Base-by-base conservation (phyloP, 352 stramenopile species). In the Globisporangium echinulatum region DNA sequence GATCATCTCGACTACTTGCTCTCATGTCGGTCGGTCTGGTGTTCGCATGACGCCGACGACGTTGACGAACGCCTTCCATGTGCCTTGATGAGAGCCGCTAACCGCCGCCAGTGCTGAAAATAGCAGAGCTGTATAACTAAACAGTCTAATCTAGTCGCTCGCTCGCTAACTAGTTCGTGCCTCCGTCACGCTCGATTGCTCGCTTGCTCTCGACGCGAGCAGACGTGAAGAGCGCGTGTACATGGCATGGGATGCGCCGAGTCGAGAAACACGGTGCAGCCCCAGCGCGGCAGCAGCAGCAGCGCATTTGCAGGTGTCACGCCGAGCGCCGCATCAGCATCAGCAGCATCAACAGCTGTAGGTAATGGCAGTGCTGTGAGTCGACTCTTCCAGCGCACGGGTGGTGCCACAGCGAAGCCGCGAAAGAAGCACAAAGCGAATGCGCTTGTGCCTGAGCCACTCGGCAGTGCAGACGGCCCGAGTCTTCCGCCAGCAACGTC, bases 211-310 rank as follows among this genome's bases (percentile, higher is more conserved):
- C 56, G 25, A 33, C 25, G 25, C 25, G 25, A 33, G 25, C 25
- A 33, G 25, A 33, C 25, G 25, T 33, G 25, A 33, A 33, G 25
- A 33, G 25, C 2, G 25, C 25, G 25, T 33, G 25, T 64, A 52
- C 38, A 54, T 65, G 47, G 36, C 15, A 85, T 87, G 74, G 77
- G 75, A 37, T 63, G 66, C 43, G 52, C 72, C 49, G 64, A 81
- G 56, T 83, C 75, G 17, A 72, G 67, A 53, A 82, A 85, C 54
- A 75, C 65, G 15, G 73, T 77, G 46, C 72, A 67, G 64, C 74
- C 72, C 7, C 68, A 74, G 25, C 53, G 68, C 7, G n/a, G 14
- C 39, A 37, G 51, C n/a, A 15, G 37, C n/a, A n/a, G 37, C 38
- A 25, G 38, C 0, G 54, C 61, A 25, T 68, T 78, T 38, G 69